phyloP scores from a whole-genome alignment of 352 stramenopile genomes.

The Pythium folliculosum region DNA sequence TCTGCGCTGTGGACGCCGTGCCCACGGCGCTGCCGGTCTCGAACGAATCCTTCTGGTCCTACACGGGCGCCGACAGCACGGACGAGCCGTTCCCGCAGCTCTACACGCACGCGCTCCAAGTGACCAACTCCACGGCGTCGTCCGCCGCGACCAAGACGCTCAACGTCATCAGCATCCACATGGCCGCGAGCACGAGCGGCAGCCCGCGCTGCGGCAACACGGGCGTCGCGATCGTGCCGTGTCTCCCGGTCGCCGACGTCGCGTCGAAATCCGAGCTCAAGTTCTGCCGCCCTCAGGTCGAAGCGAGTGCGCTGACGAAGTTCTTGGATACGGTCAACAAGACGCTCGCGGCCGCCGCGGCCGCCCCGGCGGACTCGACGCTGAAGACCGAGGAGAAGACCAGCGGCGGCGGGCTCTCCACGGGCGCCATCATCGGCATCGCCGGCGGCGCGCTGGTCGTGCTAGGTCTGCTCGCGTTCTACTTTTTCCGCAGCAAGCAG shows the following conservation, averaged over 20 bases:
- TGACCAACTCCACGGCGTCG: neutral
- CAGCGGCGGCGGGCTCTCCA: slow-evolving; percentile 30
- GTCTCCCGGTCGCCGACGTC: slow-evolving; percentile 30
- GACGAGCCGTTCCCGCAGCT: slow-evolving; percentile 43
- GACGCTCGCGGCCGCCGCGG: slow-evolving; percentile 9
- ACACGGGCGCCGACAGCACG: slow-evolving; percentile 28
- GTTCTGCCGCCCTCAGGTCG: slow-evolving; percentile 45
- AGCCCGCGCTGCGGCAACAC: slow-evolving; percentile 26
- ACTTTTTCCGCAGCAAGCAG: slow-evolving; percentile 23
- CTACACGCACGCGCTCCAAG: slow-evolving; percentile 28
- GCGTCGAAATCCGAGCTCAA: neutral
- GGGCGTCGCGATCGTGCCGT: slow-evolving; percentile 48
- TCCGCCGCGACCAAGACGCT: slow-evolving; percentile 8
- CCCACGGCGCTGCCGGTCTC: slow-evolving; percentile 12
- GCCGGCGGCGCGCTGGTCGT: slow-evolving; percentile 20
- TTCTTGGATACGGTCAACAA: slow-evolving; percentile 31
- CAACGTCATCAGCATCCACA: slow-evolving; percentile 44
- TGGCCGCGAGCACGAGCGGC: slow-evolving; percentile 31
- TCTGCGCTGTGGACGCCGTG: slow-evolving; percentile 27
- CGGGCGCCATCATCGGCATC: slow-evolving; percentile 27
- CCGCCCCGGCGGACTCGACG: neutral
- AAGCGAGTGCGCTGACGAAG: slow-evolving; percentile 25
- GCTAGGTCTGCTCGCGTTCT: slow-evolving; percentile 17
- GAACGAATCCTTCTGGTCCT: slow-evolving; percentile 40
- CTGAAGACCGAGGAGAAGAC: slow-evolving; percentile 21